Evolutionary conservation across 2,329 filamentous ascomycete species (phyloP).

Genomic region (Dactylella cylindrospora): DNA sequence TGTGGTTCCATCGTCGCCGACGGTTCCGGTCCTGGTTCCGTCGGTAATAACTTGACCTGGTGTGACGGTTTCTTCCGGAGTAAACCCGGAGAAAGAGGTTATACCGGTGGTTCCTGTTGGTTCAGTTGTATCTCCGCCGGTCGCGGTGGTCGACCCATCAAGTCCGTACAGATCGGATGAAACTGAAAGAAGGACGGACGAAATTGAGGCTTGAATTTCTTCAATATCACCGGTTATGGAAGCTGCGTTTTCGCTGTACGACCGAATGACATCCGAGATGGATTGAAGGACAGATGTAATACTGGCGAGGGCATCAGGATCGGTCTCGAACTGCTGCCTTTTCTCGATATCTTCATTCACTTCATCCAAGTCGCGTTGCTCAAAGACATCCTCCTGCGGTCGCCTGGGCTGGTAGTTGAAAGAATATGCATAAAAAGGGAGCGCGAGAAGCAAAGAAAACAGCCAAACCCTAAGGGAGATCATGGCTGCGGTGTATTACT

Average conservation of each 20-base stretch:
- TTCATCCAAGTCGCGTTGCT: constrained; percentile 30
- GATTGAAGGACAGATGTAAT: constrained; percentile 24
- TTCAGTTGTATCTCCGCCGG: not conserved
- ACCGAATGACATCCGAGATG: constrained; percentile 23
- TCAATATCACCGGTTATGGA: constrained; percentile 11
- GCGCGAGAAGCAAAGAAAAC: constrained; percentile 28
- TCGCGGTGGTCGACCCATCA: constrained; percentile 4
- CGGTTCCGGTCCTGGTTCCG: constrained; percentile 34
- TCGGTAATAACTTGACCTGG: constrained; percentile 34
- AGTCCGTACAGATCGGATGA: constrained; percentile 22
- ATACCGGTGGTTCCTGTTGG: not conserved
- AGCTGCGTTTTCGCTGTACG: constrained; percentile 17
- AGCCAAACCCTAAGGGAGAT: constrained; percentile 35
- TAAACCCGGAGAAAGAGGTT: not conserved
- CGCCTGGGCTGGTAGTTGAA: constrained; percentile 28
- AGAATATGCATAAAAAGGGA: constrained; percentile 37
- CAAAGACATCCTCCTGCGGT: constrained; percentile 32
- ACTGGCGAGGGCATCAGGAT: constrained; percentile 19
- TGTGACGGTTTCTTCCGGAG: constrained; percentile 8
- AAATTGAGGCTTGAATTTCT: constrained; percentile 30
- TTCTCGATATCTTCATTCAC: constrained; percentile 25
- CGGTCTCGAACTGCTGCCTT: constrained; percentile 22
- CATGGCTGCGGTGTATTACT: constrained; percentile 25
- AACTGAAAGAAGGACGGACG: constrained; percentile 29
- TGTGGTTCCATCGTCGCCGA: constrained; percentile 34